Percentiles rank a stretch among this genome's conserved stretches.
Conservation (phyloP, 768 basidiomycete species). For the Kwoniella europaea region DNA sequence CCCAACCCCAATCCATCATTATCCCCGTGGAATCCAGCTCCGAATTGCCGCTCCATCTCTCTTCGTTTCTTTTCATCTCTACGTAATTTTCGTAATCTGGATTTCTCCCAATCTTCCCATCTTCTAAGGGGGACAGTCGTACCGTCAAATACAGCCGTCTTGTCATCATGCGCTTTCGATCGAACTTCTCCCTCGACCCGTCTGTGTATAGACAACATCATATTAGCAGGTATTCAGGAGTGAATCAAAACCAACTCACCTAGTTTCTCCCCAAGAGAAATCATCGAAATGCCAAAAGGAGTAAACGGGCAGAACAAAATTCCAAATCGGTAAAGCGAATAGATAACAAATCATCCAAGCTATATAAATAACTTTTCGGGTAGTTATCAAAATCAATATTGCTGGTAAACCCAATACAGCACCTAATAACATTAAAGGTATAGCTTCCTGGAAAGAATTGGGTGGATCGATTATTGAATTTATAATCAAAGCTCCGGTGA, state of each 20-base stretch:
- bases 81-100: slow-evolving; percentile 83
- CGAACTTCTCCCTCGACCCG: slow-evolving; percentile 93
- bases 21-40: slow-evolving; percentile 46
- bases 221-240: background rate
- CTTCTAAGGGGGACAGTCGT: slow-evolving; percentile 84
- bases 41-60: slow-evolving; percentile 74
- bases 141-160: slow-evolving; percentile 63
- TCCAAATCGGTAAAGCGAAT: slow-evolving; percentile 91
- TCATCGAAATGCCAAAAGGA: slow-evolving; percentile 99
- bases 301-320: slow-evolving; percentile 89
- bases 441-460: slow-evolving; percentile 83
- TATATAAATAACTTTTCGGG: slow-evolving; percentile 90
- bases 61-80: slow-evolving; percentile 71
- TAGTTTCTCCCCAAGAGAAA: slow-evolving; percentile 99
- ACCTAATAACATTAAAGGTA: slow-evolving; percentile 84
- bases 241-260: slow-evolving; percentile 63
- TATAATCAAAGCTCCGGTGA: slow-evolving; percentile 87
- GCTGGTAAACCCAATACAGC: slow-evolving; percentile 93
- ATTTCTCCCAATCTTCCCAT: slow-evolving; percentile 99
- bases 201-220: slow-evolving; percentile 61
- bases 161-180: slow-evolving; percentile 69
- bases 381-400: slow-evolving; percentile 89
- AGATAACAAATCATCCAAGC: slow-evolving; percentile 99
- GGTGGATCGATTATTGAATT: slow-evolving; percentile 81
- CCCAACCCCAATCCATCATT: slow-evolving; percentile 27